Evolutionary conservation across 495 filamentous ascomycete genomes (phyloP).

Genomic region (Bacidia gigantensis): DNA sequence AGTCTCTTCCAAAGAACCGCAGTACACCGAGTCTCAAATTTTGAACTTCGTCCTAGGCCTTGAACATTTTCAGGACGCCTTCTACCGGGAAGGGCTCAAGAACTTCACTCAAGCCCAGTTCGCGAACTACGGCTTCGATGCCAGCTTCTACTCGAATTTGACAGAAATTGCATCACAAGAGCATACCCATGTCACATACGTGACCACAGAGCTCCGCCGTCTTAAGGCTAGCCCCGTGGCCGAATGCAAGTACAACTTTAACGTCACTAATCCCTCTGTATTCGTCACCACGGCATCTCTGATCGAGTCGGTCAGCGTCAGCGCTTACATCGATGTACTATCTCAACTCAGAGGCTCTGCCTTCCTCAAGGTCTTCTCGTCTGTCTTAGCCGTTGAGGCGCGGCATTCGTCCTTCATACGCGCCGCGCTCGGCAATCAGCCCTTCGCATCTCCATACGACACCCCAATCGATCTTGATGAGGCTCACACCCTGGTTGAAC

Average conservation of each 20-base stretch:
- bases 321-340: slow-evolving; percentile 43
- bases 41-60: slow-evolving; percentile 18
- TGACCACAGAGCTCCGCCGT: slow-evolving; percentile 32
- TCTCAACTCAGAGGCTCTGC: slow-evolving; percentile 32
- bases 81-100: slow-evolving; percentile 39
- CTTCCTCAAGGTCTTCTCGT: slow-evolving; percentile 40
- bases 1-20: not conserved
- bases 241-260: slow-evolving; percentile 42
- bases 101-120: slow-evolving; percentile 40
- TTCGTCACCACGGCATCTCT: slow-evolving; percentile 38
- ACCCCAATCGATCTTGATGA: slow-evolving; percentile 38
- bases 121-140: slow-evolving; percentile 31
- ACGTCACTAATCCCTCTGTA: slow-evolving; percentile 26
- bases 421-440: slow-evolving; percentile 27
- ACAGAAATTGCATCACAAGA: slow-evolving; percentile 37
- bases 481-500: slow-evolving; percentile 41
- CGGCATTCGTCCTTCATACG: slow-evolving; percentile 44
- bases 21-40: slow-evolving; percentile 3
- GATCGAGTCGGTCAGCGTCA: slow-evolving; percentile 41
- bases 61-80: slow-evolving; percentile 25
- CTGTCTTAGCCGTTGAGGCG: slow-evolving; percentile 44
- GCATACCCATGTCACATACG: slow-evolving; percentile 39
- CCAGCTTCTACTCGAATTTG: slow-evolving; percentile 37
- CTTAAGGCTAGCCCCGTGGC: slow-evolving; percentile 32
- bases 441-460: slow-evolving; percentile 41